phyloP scores from a whole-genome alignment of 805 yeast species.

The Metschnikowia baotianmanensis region DNA sequence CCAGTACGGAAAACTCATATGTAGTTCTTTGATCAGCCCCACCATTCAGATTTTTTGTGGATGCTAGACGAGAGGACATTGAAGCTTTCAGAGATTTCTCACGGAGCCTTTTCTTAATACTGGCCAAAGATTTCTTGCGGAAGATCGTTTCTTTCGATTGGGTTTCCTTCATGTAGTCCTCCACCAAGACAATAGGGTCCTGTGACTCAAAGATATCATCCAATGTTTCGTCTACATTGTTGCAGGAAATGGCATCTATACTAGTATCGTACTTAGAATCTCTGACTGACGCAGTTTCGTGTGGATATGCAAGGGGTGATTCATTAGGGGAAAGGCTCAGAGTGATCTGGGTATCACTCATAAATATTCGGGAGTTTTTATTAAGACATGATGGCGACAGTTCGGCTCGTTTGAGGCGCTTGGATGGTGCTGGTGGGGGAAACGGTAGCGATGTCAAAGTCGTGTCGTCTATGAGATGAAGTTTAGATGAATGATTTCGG shows the following conservation, averaged over 20 bases:
- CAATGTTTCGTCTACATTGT: constrained; percentile 6
- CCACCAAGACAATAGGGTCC: constrained; percentile 49
- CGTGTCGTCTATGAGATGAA: constrained; percentile 49
- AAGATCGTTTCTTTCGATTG: constrained; percentile 15
- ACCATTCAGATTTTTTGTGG: not conserved
- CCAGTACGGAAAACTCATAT: not conserved
- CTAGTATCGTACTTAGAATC: not conserved
- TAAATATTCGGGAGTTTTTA: not conserved
- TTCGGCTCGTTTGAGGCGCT: constrained; percentile 9
- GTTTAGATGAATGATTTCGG: constrained; percentile 33
- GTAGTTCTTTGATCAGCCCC: not conserved
- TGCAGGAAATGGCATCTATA: not conserved
- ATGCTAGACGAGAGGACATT: not conserved
- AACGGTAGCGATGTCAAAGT: constrained; percentile 51
- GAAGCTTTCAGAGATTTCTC: constrained; percentile 8
- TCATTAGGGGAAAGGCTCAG: not conserved
- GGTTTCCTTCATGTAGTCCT: constrained; percentile 45
- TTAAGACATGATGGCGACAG: constrained; percentile 3
- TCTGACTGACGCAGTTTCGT: not conserved
- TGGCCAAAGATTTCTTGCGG: constrained; percentile 37
- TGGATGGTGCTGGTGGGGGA: constrained; percentile 44
- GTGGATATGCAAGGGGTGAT: not conserved
- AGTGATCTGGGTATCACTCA: not conserved
- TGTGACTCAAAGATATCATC: constrained; percentile 24
- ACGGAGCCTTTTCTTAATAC: constrained; percentile 29